These are phyloP conservation scores for Breviolum minutum DNA, from an alignment of 73 alveolate species.

Conservation along the genomic window DNA sequence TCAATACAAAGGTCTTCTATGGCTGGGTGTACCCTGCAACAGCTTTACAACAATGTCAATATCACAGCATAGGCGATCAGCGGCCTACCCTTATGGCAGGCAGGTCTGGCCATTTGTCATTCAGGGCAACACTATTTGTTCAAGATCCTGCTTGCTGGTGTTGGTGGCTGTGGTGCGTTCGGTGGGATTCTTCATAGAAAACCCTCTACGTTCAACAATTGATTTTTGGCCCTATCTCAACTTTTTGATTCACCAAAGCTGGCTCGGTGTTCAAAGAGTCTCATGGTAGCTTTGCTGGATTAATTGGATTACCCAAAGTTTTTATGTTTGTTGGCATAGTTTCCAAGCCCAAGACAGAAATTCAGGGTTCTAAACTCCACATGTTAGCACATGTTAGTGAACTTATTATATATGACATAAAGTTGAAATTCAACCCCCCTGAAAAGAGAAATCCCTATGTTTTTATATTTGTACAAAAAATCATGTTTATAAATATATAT, in stretches of 20 bases:
- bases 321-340: no score
- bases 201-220: background rate
- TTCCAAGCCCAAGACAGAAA: no score
- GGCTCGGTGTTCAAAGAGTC: background rate
- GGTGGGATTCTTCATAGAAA: background rate
- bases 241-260: background rate
- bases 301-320: no score
- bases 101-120: background rate
- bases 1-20: background rate
- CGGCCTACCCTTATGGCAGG: background rate
- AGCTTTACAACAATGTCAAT: background rate
- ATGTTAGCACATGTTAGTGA: no score
- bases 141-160: background rate
- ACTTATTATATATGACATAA: no score
- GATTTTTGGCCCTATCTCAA: background rate
- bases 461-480: no score
- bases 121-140: background rate
- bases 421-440: no score
- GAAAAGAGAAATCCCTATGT: background rate
- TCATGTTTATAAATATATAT: background rate
- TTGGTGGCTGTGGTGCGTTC: background rate
- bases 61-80: background rate
- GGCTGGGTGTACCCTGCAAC: constrained; percentile 1
- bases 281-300: background rate
- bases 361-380: no score